These are phyloP conservation scores for Calocera cornea DNA, from an alignment of 768 basidiomycete genomes.

Conservation along the genomic window DNA sequence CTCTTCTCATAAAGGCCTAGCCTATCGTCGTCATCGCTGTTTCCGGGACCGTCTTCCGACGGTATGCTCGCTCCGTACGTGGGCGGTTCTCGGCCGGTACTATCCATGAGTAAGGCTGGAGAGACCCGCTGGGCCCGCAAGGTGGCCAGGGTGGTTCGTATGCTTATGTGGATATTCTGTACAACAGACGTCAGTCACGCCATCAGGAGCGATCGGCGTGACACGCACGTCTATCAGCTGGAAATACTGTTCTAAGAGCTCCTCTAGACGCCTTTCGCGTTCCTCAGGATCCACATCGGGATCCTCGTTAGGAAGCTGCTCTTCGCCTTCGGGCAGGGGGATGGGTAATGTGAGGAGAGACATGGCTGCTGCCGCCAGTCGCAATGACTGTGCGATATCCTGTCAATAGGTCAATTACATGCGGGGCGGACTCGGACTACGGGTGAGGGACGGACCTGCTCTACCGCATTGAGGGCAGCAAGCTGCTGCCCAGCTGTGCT, in stretches of 20 bases:
- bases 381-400: slow-evolving; percentile 67
- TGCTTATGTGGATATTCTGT: slow-evolving; percentile 59
- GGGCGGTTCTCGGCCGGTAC: slow-evolving; percentile 60
- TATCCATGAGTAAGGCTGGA: slow-evolving; percentile 76
- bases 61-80: slow-evolving; percentile 68
- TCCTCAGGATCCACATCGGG: slow-evolving; percentile 64
- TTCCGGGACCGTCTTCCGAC: slow-evolving; percentile 14
- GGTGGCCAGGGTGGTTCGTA: slow-evolving; percentile 68
- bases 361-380: slow-evolving; percentile 63
- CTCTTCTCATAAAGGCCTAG: slow-evolving; percentile 67
- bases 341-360: slow-evolving; percentile 72
- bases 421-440: not conserved
- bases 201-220: slow-evolving; percentile 6
- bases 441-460: not conserved
- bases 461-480: not conserved
- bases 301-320: slow-evolving; percentile 9
- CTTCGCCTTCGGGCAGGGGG: slow-evolving; percentile 54
- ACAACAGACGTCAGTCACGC: not conserved
- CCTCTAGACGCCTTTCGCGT: slow-evolving; percentile 70
- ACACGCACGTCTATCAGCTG: slow-evolving; percentile 59
- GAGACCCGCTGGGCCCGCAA: slow-evolving; percentile 71
- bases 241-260: slow-evolving; percentile 76
- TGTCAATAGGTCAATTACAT: slow-evolving; percentile 19
- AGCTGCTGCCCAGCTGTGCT: not conserved
- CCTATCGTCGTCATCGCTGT: slow-evolving; percentile 22